Percentiles rank a stretch among this genome's conserved stretches.
Conservation (phyloP, 2,329 filamentous ascomycete genomes). For the Esteya vermicola region DNA sequence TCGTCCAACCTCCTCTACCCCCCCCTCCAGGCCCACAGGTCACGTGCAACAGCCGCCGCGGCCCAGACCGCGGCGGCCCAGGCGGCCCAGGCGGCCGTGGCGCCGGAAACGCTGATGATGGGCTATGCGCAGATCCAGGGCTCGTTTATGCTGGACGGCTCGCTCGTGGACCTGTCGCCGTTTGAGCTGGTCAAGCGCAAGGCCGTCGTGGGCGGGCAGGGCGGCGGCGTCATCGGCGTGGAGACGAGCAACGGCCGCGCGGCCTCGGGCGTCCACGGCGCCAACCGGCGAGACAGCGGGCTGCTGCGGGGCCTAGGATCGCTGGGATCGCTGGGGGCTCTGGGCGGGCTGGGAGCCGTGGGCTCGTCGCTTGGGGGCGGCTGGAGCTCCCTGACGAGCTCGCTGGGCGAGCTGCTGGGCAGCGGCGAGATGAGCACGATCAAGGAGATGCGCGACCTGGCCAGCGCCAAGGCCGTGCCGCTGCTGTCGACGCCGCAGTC, state of each 20-base stretch:
- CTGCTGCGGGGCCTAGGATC: slow-evolving; percentile 71
- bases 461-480: slow-evolving; percentile 75
- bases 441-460: slow-evolving; percentile 83
- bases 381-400: slow-evolving; percentile 76
- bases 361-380: slow-evolving; percentile 55
- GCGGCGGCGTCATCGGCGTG: slow-evolving; percentile 72
- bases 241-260: slow-evolving; percentile 31
- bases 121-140: slow-evolving; percentile 91
- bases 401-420: slow-evolving; percentile 75
- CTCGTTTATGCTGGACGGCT: slow-evolving; percentile 82
- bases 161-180: slow-evolving; percentile 71
- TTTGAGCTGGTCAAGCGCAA: slow-evolving; percentile 96
- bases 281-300: slow-evolving; percentile 56
- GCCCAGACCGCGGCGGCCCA: slow-evolving; percentile 17
- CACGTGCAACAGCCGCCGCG: slow-evolving; percentile 14
- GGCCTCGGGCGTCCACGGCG: background rate
- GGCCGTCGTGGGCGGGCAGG: slow-evolving; percentile 75
- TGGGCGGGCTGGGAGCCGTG: slow-evolving; percentile 81
- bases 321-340: slow-evolving; percentile 62
- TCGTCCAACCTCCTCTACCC: slow-evolving; percentile 6
- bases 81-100: slow-evolving; percentile 5
- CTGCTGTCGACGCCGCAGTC: slow-evolving; percentile 91
- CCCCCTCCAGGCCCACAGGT: background rate
- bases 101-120: slow-evolving; percentile 85
- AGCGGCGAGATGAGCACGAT: slow-evolving; percentile 81